These are phyloP conservation scores for Santalum album DNA, from an alignment of 164 flowering plant genomes.

Conservation along the genomic window DNA sequence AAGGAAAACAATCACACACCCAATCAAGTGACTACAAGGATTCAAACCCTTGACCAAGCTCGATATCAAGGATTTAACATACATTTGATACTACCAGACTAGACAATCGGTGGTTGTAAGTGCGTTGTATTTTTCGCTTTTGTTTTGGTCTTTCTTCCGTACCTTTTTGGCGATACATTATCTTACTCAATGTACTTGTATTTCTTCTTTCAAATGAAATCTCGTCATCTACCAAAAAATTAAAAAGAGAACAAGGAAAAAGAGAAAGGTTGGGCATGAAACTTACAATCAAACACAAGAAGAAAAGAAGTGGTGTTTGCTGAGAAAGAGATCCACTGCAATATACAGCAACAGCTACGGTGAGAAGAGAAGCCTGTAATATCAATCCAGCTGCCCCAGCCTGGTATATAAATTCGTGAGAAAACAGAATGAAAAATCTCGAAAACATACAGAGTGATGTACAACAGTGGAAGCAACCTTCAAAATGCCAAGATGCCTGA, in stretches of 20 bases:
- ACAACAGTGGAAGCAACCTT: constrained; percentile 56
- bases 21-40: too few species aligned
- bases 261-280: background rate
- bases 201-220: too few species aligned
- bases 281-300: constrained; percentile 80
- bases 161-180: too few species aligned
- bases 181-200: too few species aligned
- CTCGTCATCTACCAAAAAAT: too few species aligned
- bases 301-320: constrained; percentile 65
- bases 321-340: constrained; percentile 76
- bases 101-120: too few species aligned
- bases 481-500: constrained; percentile 68
- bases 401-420: constrained; percentile 33
- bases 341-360: constrained; percentile 82
- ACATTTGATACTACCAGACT: too few species aligned
- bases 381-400: constrained; percentile 94
- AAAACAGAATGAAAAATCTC: constrained; percentile 5
- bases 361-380: constrained; percentile 83
- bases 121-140: too few species aligned
- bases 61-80: too few species aligned
- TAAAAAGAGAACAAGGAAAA: background rate
- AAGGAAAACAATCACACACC: too few species aligned
- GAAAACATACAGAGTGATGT: background rate
- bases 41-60: too few species aligned
- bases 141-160: too few species aligned